Conservation (phyloP, 2,329 filamentous ascomycete species). For the Ophiostoma pallidulum region DNA sequence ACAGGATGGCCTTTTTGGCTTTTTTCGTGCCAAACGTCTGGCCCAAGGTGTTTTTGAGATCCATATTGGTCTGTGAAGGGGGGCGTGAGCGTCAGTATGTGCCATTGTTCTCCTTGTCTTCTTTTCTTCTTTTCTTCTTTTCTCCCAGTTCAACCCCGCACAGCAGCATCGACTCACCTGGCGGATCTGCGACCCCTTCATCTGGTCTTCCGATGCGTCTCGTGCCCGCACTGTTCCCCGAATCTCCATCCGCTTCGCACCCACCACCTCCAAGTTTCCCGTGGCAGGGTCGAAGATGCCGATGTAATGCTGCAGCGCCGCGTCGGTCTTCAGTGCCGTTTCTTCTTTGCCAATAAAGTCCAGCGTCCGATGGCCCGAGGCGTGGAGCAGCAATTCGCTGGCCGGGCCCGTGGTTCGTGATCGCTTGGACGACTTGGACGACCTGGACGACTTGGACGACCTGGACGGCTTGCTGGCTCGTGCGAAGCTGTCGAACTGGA, state of each 20-base stretch:
- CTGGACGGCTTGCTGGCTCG: conserved; percentile 33
- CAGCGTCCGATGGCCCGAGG: conserved; percentile 44
- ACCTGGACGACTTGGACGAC: too few relatives aligned
- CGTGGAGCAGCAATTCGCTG: conserved; percentile 48
- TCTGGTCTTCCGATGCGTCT: conserved; percentile 39
- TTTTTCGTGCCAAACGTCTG: conserved; percentile 79
- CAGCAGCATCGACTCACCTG: conserved; percentile 28
- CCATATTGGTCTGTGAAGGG: conserved; percentile 40
- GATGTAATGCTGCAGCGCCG: conserved; percentile 52
- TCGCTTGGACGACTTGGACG: conserved; percentile 19
- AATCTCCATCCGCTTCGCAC: conserved; percentile 56
- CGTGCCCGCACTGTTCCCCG: conserved; percentile 48
- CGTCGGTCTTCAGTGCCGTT: conserved; percentile 29
- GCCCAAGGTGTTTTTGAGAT: conserved; percentile 60
- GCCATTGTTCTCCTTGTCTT: too few relatives aligned
- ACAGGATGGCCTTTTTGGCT: conserved; percentile 66
- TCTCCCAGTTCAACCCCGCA: too few relatives aligned
- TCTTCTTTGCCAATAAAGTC: conserved; percentile 53
- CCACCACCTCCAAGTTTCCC: conserved; percentile 49
- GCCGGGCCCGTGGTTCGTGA: conserved; percentile 23
- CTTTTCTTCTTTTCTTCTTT: too few relatives aligned
- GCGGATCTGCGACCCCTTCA: conserved; percentile 27
- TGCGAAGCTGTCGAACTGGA: conserved; percentile 41
- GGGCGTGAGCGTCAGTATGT: background rate
- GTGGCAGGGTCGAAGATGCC: conserved; percentile 54